Evolutionary conservation across 352 stramenopile genomes (phyloP).

Genomic region (Elongisporangium anandrum): DNA sequence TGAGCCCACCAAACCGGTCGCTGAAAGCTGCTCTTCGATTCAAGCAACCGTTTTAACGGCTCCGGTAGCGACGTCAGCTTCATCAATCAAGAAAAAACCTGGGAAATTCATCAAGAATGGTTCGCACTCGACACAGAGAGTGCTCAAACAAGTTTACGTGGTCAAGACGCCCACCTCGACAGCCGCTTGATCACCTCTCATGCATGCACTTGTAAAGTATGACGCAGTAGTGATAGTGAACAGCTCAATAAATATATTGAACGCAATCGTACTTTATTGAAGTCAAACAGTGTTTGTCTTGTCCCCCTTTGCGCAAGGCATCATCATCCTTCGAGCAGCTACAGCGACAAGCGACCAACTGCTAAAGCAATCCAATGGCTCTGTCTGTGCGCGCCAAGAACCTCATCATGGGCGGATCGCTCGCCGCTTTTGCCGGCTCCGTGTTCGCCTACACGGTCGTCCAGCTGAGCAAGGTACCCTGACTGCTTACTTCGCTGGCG

Average conservation of each 20-base stretch:
- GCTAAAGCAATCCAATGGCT: constrained; percentile 31
- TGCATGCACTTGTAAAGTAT: neutral
- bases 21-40: neutral
- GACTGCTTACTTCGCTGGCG: neutral
- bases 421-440: constrained; percentile 54
- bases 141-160: constrained; percentile 26
- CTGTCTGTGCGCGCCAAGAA: constrained; percentile 75
- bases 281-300: neutral
- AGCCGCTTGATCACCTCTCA: neutral
- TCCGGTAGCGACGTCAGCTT: neutral
- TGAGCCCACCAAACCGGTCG: neutral
- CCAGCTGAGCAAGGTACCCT: constrained; percentile 72
- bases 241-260: neutral
- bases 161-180: constrained; percentile 19
- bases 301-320: constrained; percentile 9
- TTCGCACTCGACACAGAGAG: neutral
- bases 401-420: constrained; percentile 58
- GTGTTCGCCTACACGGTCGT: constrained; percentile 78
- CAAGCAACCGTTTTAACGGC: constrained; percentile 8
- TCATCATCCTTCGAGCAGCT: constrained; percentile 2
- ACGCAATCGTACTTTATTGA: constrained; percentile 4
- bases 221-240: neutral
- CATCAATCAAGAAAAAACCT: neutral
- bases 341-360: neutral
- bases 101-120: neutral